These are phyloP conservation scores for Claviceps arundinis DNA, from an alignment of 2,329 filamentous ascomycete species.

Conservation along the genomic window DNA sequence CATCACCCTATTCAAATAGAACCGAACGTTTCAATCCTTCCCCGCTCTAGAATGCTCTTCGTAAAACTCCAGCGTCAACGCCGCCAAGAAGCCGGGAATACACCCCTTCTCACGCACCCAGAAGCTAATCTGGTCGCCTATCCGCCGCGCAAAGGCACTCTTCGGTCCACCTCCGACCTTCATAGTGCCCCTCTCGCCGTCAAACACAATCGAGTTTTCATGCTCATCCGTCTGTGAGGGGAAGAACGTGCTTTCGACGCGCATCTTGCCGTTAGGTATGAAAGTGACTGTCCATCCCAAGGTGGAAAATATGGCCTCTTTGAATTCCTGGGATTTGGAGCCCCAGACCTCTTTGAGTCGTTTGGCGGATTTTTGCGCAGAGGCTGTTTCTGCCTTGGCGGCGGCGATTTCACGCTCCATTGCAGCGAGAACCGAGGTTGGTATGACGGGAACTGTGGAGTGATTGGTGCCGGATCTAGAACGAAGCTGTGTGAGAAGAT, in stretches of 20 bases:
- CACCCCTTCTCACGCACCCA: constrained; percentile 92
- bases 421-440: constrained; percentile 61
- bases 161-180: constrained; percentile 87
- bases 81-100: constrained; percentile 85
- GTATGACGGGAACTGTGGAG: constrained; percentile 50
- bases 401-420: constrained; percentile 64
- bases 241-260: constrained; percentile 76
- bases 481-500: constrained; percentile 62
- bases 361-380: constrained; percentile 68
- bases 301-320: constrained; percentile 82
- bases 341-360: constrained; percentile 89
- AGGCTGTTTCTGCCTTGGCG: constrained; percentile 52
- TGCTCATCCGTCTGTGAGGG: constrained; percentile 56
- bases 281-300: constrained; percentile 93
- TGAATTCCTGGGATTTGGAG: constrained; percentile 84
- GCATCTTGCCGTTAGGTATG: constrained; percentile 91
- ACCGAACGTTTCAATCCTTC: not conserved
- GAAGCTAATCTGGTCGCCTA: constrained; percentile 77
- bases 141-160: constrained; percentile 74
- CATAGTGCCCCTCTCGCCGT: constrained; percentile 92
- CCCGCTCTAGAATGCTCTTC: constrained; percentile 41
- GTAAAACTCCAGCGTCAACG: constrained; percentile 85
- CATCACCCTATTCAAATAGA: not conserved
- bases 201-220: constrained; percentile 68
- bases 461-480: constrained; percentile 24